phyloP scores from a whole-genome alignment of 2,329 filamentous ascomycete genomes.

The Lachnellula arida region DNA sequence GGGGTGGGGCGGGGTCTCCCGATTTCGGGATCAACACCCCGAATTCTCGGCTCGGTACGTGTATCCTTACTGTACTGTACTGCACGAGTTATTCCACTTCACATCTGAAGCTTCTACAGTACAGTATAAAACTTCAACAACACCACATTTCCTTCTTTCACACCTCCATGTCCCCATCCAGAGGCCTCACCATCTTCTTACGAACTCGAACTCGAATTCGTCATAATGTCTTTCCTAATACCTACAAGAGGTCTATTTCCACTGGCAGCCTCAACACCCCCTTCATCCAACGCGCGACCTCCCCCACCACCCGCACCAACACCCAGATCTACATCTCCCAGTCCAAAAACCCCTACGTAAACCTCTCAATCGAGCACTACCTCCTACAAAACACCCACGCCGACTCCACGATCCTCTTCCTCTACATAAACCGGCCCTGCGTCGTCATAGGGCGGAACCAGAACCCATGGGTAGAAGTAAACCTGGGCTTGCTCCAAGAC shows the following conservation, averaged over 20 bases:
- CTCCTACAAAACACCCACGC: constrained; percentile 70
- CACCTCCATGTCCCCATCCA: constrained; percentile 26
- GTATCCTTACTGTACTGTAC: too few species aligned
- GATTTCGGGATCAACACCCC: not conserved
- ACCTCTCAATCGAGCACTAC: constrained; percentile 91
- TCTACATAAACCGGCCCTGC: constrained; percentile 84
- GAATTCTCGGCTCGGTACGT: not conserved
- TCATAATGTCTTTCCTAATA: not conserved
- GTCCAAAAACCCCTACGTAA: constrained; percentile 73
- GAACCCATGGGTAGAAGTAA: constrained; percentile 93
- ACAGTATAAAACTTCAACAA: not conserved
- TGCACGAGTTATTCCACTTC: not conserved
- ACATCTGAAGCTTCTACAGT: not conserved
- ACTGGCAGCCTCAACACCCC: not conserved
- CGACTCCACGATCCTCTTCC: constrained; percentile 72
- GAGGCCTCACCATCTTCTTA: constrained; percentile 17
- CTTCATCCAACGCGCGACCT: constrained; percentile 19
- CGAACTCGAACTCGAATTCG: constrained; percentile 3
- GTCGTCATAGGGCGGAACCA: constrained; percentile 94
- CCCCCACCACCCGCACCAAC: constrained; percentile 40
- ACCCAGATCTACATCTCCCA: constrained; percentile 68
- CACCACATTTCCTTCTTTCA: not conserved
- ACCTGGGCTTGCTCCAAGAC: constrained; percentile 56
- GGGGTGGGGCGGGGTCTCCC: not conserved
- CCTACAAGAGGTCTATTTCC: constrained; percentile 10